Evolutionary conservation across 2,329 filamentous ascomycete genomes (phyloP), one percentile per base, ranked within the genome.

Genomic region (Metarhizium sp.): DNA sequence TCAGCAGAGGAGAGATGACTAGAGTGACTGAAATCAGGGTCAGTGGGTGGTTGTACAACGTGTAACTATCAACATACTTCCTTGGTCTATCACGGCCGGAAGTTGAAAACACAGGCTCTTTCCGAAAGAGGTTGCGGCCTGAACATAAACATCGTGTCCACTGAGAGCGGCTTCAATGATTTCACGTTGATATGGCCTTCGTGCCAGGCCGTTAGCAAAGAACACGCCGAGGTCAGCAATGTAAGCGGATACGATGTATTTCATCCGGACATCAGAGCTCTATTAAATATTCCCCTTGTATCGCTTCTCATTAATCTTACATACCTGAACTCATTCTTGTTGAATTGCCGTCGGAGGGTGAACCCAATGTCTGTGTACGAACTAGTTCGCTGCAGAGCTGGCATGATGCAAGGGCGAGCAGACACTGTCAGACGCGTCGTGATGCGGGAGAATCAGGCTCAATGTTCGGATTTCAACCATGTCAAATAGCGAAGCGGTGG

Each of bases 31-130:
- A 48, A 47, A 30, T 47, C 36, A 20, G 29, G 14, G 38, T 36
- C 16, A 46, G 25, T 40, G 8, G 18, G 20, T 18, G 30, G 13
- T 20, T 7, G 13, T 30, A 8, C 18, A 36, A 14, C n/a, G 13
- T 49, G 36, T 3, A 16, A 47, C 30, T 32, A 20, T 51, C 36
- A n/a, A 80, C 85, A 65, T 74, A 91, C 88, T 90, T 60, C 92
- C 92, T 69, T 86, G 83, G 64, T 92, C 87, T 55, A 96, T 85
- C 36, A 96, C 85, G 29, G 92, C 92, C 8, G 92, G 92, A 1
- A 96, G 78, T 68, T 96, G 92, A 67, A 92, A 96, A 73, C 92
- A 96, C 53, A 96, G 71, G 65, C 90, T 95, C 71, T 96, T 96
- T 46, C 92, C 92, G 69, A 96, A 96, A 10, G 87, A 90, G 3